A percentile compares a stretch with the other conserved stretches of the same genome.
Evolutionary conservation across 2,329 filamentous ascomycete genomes (phyloP).

Genomic region (Hypomyces perniciosus): DNA sequence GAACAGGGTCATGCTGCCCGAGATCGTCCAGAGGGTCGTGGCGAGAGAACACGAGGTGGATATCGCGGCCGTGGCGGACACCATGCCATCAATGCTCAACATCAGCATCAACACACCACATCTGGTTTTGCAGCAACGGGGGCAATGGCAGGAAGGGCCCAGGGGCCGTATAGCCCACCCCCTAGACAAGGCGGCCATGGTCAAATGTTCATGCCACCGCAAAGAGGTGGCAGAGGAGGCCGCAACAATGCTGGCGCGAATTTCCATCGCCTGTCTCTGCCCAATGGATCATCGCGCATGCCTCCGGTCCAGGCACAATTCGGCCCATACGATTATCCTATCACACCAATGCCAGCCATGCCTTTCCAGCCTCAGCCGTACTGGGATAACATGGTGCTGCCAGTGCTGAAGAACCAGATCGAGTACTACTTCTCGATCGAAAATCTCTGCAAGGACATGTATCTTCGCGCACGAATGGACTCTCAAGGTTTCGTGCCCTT

Average conservation of each 20-base stretch:
- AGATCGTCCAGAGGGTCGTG: constrained; percentile 33
- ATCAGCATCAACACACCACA: constrained; percentile 28
- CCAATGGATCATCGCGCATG: constrained; percentile 30
- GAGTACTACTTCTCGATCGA: constrained; percentile 98
- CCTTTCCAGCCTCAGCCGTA: constrained; percentile 36
- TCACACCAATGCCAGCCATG: constrained; percentile 33
- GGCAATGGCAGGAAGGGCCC: constrained; percentile 27
- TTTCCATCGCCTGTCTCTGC: constrained; percentile 36
- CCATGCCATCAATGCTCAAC: constrained; percentile 29
- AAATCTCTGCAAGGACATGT: constrained; percentile 91
- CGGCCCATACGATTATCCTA: constrained; percentile 33
- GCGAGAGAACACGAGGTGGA: constrained; percentile 37
- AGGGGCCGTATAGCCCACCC: constrained; percentile 40
- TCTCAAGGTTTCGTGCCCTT: constrained; percentile 86
- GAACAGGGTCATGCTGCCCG: constrained; percentile 23
- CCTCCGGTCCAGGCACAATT: constrained; percentile 33
- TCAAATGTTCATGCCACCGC: constrained; percentile 27
- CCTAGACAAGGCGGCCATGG: constrained; percentile 34
- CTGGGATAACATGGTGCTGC: constrained; percentile 45
- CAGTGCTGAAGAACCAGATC: constrained; percentile 47
- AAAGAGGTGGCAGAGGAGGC: constrained; percentile 31
- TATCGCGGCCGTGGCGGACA: constrained; percentile 43
- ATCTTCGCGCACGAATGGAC: constrained; percentile 86
- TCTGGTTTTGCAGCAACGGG: constrained; percentile 31
- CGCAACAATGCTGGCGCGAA: constrained; percentile 27